phyloP scores from a whole-genome alignment of 495 filamentous ascomycete genomes.

The Niebla homalea region DNA sequence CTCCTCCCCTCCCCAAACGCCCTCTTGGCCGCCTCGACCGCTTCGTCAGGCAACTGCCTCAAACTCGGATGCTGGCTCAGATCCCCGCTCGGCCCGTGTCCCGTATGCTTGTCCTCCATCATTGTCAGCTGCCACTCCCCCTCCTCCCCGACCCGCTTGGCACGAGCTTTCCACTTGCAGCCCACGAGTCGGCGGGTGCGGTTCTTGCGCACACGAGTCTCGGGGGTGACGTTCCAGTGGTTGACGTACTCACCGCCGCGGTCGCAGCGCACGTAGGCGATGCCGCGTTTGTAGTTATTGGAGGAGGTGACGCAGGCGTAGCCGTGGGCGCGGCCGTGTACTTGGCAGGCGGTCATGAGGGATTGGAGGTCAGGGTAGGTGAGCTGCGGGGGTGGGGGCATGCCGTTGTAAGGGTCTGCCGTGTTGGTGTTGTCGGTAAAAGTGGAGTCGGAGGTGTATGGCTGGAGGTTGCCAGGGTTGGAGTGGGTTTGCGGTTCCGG shows the following conservation, averaged over 20 bases:
- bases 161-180: constrained; percentile 16
- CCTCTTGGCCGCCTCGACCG: constrained; percentile 9
- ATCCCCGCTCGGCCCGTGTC: constrained; percentile 9
- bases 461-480: not conserved
- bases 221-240: constrained; percentile 16
- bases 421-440: not conserved
- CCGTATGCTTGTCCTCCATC: constrained; percentile 16
- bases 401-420: constrained; percentile 13
- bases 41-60: constrained; percentile 9
- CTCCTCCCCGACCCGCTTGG: constrained; percentile 6
- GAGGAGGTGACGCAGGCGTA: constrained; percentile 18
- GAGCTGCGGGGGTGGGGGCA: constrained; percentile 13
- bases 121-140: constrained; percentile 15
- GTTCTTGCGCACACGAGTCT: constrained; percentile 16
- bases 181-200: constrained; percentile 12
- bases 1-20: constrained; percentile 12
- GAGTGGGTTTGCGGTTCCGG: not conserved
- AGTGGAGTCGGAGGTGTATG: not conserved
- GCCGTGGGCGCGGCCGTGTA: constrained; percentile 12
- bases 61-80: constrained; percentile 12
- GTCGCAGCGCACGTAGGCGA: constrained; percentile 17
- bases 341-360: constrained; percentile 15
- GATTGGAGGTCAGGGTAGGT: constrained; percentile 10
- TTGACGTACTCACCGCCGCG: constrained; percentile 18
- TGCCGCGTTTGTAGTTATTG: constrained; percentile 19